Percentiles rank a stretch among this genome's conserved stretches.
Conservation (phyloP, 306 rosid genomes). For the Inga oerstediana region DNA sequence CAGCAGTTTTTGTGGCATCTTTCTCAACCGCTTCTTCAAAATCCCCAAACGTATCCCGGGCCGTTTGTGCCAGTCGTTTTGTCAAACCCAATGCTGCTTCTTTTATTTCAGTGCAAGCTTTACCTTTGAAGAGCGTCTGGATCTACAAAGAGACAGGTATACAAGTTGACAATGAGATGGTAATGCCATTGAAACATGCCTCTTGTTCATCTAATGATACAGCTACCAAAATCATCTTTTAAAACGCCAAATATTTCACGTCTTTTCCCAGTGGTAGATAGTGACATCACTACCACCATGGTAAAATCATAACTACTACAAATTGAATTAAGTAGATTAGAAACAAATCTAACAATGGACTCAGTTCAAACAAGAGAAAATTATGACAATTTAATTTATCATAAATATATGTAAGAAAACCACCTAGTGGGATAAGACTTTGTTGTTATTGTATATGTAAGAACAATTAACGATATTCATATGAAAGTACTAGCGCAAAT, state of each 20-base stretch:
- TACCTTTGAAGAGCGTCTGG: slow-evolving; percentile 78
- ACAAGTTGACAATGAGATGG: slow-evolving; percentile 27
- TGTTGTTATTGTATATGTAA: neutral
- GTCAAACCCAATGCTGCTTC: slow-evolving; percentile 84
- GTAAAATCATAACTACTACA: slow-evolving; percentile 11
- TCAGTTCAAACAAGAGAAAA: slow-evolving; percentile 3
- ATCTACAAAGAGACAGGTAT: slow-evolving; percentile 56
- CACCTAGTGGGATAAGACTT: no score
- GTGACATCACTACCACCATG: neutral
- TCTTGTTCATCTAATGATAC: slow-evolving; percentile 19
- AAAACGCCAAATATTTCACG: slow-evolving; percentile 12
- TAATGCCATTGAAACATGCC: slow-evolving; percentile 19
- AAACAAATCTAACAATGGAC: slow-evolving; percentile 18
- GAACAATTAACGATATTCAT: neutral
- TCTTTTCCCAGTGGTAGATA: neutral
- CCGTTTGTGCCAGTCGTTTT: slow-evolving; percentile 89
- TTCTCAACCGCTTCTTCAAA: slow-evolving; percentile 97
- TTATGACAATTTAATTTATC: neutral
- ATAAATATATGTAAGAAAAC: slow-evolving; percentile 12
- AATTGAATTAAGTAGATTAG: neutral
- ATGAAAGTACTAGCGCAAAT: neutral
- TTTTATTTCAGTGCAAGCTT: slow-evolving; percentile 77
- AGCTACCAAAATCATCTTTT: slow-evolving; percentile 5
- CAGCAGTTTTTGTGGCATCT: slow-evolving; percentile 96
- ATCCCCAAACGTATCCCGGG: slow-evolving; percentile 93